Percentiles rank a stretch among this genome's conserved stretches.
These are phyloP conservation scores for Hordeum pubiflorum DNA, from an alignment of 202 grass and related monocot species.

Conservation along the genomic window DNA sequence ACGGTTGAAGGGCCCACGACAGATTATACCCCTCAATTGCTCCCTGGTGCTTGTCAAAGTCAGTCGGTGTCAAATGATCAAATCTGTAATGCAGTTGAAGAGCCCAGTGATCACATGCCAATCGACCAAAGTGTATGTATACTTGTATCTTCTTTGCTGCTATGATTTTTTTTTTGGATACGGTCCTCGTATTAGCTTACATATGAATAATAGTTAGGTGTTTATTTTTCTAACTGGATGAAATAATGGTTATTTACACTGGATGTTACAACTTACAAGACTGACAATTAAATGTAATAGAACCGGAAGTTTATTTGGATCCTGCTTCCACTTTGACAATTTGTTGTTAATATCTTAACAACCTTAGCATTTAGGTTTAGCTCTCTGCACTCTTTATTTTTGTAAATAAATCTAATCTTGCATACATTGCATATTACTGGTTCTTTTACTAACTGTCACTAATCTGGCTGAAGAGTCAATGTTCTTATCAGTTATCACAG, in stretches of 20 bases:
- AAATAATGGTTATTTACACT: not conserved
- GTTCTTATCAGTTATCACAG: not conserved
- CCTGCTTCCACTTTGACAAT: slow-evolving; percentile 11
- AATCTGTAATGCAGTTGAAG: slow-evolving; percentile 16
- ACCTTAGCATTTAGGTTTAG: not conserved
- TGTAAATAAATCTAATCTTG: not conserved
- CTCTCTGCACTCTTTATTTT: not conserved
- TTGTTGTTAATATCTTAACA: slow-evolving; percentile 2
- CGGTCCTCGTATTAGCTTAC: not conserved
- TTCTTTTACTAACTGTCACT: not conserved
- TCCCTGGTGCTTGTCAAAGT: slow-evolving; percentile 35
- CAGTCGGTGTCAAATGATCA: slow-evolving; percentile 35
- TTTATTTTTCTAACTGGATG: not conserved
- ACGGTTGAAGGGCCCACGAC: slow-evolving; percentile 26
- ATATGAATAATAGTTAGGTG: not conserved
- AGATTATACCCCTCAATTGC: slow-evolving; percentile 40
- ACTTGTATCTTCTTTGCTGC: not conserved
- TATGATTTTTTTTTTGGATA: slow-evolving; percentile 9
- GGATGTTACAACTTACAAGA: not conserved
- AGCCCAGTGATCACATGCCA: slow-evolving; percentile 33
- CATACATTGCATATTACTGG: not conserved
- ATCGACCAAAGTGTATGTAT: slow-evolving; percentile 44
- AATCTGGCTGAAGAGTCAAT: slow-evolving; percentile 12
- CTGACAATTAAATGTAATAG: not conserved
- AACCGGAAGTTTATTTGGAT: not conserved